Conservation (phyloP, 75 land plant genomes). For the Pinus taeda region DNA sequence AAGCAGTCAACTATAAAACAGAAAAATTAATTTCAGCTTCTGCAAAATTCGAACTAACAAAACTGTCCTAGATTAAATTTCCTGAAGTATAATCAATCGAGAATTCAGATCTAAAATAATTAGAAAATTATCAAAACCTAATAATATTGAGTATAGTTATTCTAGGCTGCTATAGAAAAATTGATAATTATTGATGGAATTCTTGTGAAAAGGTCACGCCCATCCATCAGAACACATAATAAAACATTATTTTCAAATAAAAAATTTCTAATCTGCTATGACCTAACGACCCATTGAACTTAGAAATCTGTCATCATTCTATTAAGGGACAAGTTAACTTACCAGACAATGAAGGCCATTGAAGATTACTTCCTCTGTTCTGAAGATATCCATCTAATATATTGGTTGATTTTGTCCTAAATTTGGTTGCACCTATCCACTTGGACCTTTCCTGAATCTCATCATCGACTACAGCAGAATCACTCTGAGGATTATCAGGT, state of each 20-base stretch:
- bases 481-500: background rate
- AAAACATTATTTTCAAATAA: background rate
- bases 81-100: too few species aligned
- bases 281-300: background rate
- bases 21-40: too few species aligned
- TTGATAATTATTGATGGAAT: background rate
- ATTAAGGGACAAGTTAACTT: background rate
- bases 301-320: background rate
- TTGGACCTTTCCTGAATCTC: background rate
- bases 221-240: background rate
- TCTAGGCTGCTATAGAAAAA: background rate
- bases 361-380: background rate
- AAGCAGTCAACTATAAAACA: too few species aligned
- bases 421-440: background rate
- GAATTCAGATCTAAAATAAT: too few species aligned
- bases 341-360: background rate
- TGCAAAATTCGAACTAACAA: too few species aligned
- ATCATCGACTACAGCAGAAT: background rate
- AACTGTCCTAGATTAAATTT: too few species aligned
- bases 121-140: background rate
- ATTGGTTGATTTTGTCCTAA: background rate
- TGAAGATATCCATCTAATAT: background rate
- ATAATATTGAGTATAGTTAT: background rate
- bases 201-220: background rate
- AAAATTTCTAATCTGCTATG: background rate